These are phyloP conservation scores for Yamadazyma insecticola DNA, from an alignment of 805 yeast genomes.

Conservation along the genomic window DNA sequence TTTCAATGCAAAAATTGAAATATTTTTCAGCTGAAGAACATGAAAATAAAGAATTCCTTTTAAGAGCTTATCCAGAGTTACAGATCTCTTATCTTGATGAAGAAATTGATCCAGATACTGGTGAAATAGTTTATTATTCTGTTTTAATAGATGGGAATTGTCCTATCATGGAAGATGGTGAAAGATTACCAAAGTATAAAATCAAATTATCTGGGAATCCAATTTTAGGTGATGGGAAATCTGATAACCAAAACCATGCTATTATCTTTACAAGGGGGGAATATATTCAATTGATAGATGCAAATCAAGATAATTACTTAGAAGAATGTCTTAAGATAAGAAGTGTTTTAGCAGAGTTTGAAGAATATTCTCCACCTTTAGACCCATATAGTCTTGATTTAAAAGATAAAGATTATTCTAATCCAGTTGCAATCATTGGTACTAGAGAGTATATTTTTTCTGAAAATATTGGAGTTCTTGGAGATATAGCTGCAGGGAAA, in stretches of 20 bases:
- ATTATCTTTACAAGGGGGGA: conserved; percentile 80
- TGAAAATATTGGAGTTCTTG: conserved; percentile 78
- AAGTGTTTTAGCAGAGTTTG: conserved; percentile 78
- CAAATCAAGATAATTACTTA: conserved; percentile 80
- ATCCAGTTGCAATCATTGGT: conserved; percentile 81
- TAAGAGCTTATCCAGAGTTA: conserved; percentile 80
- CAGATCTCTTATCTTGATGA: conserved; percentile 93
- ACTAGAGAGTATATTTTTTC: conserved; percentile 86
- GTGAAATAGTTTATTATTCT: conserved; percentile 67
- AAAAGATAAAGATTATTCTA: conserved; percentile 12
- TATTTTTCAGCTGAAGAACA: conserved; percentile 69
- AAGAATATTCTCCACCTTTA: conserved; percentile 54
- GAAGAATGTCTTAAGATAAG: conserved; percentile 83
- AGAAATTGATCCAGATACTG: conserved; percentile 76
- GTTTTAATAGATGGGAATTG: conserved; percentile 80
- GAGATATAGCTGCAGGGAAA: conserved; percentile 89
- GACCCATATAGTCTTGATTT: conserved; percentile 20
- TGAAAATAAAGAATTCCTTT: conserved; percentile 74
- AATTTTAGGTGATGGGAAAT: conserved; percentile 83
- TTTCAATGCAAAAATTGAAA: conserved; percentile 81
- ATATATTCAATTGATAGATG: conserved; percentile 78
- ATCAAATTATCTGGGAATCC: conserved; percentile 81
- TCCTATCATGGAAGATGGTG: conserved; percentile 54
- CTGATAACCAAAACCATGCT: conserved; percentile 83
- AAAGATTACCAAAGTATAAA: conserved; percentile 46